Conservation (phyloP, 176 grass and related monocot genomes). For the Pontederia paniculata region DNA sequence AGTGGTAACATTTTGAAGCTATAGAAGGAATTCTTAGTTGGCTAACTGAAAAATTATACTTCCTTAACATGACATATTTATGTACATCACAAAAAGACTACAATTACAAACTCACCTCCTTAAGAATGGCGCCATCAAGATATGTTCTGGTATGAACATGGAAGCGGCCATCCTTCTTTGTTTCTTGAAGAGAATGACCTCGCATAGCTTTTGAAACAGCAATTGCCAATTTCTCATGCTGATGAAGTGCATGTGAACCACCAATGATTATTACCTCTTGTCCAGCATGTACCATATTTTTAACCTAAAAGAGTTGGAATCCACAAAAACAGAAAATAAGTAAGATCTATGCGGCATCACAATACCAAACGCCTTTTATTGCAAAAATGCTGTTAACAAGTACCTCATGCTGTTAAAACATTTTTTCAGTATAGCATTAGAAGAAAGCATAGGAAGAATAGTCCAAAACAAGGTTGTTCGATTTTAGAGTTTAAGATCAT, state of each 20-base stretch:
- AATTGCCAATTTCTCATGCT: slow-evolving; percentile 89
- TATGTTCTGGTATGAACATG: slow-evolving; percentile 88
- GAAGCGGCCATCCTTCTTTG: slow-evolving; percentile 77
- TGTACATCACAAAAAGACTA: slow-evolving; percentile 13
- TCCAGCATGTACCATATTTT: slow-evolving; percentile 79
- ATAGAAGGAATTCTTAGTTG: too few relatives aligned
- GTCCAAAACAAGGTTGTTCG: too few relatives aligned
- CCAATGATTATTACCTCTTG: slow-evolving; percentile 93
- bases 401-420: too few relatives aligned
- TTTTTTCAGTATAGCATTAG: too few relatives aligned
- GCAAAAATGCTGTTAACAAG: background rate
- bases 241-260: slow-evolving; percentile 81
- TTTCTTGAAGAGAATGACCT: slow-evolving; percentile 98
- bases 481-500: too few relatives aligned
- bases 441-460: too few relatives aligned
- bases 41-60: background rate
- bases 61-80: background rate
- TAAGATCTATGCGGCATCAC: background rate
- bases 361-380: too few relatives aligned
- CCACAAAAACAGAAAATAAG: background rate
- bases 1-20: too few relatives aligned
- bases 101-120: slow-evolving; percentile 45
- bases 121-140: slow-evolving; percentile 86
- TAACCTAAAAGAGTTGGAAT: slow-evolving; percentile 42
- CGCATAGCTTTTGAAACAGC: slow-evolving; percentile 92